Conservation (phyloP, 1,284 basidiomycete genomes). For the Inonotus hispidus region DNA sequence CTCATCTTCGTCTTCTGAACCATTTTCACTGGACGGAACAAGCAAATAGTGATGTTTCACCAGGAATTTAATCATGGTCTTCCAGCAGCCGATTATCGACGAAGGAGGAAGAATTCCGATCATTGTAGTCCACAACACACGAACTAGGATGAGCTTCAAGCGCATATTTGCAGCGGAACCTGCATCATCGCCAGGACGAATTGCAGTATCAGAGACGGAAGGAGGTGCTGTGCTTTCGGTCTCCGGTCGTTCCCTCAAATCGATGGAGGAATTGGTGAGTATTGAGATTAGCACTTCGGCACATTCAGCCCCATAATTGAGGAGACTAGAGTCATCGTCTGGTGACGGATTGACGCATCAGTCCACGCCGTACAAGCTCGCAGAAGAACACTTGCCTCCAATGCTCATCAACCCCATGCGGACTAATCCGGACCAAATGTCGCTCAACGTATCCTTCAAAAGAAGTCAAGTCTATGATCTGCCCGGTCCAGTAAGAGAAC, state of each 20-base stretch:
- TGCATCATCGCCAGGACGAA: slow-evolving; percentile 14
- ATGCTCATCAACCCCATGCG: slow-evolving; percentile 29
- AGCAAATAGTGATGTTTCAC: slow-evolving; percentile 43
- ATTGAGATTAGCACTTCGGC: slow-evolving; percentile 43
- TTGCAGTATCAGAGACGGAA: neutral
- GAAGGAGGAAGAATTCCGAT: slow-evolving; percentile 37
- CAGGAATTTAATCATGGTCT: slow-evolving; percentile 43
- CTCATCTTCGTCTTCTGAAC: slow-evolving; percentile 3
- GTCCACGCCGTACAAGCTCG: neutral
- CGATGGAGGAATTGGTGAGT: slow-evolving; percentile 46
- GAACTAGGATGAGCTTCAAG: slow-evolving; percentile 47
- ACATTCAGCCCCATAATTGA: slow-evolving; percentile 37
- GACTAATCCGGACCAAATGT: slow-evolving; percentile 39
- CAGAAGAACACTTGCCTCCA: neutral
- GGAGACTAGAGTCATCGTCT: slow-evolving; percentile 29
- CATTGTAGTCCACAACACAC: slow-evolving; percentile 48
- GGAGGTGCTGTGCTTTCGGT: neutral
- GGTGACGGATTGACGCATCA: neutral
- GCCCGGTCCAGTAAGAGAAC: slow-evolving; percentile 20
- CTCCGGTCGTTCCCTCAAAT: slow-evolving; percentile 30
- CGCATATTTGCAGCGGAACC: slow-evolving; percentile 33
- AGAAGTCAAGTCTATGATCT: slow-evolving; percentile 9
- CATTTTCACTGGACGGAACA: slow-evolving; percentile 36
- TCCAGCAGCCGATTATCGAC: slow-evolving; percentile 37
- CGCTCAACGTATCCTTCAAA: slow-evolving; percentile 33